These are phyloP conservation scores for Solanum clarkiae DNA, from an alignment of 257 asterid genomes.

Conservation along the genomic window DNA sequence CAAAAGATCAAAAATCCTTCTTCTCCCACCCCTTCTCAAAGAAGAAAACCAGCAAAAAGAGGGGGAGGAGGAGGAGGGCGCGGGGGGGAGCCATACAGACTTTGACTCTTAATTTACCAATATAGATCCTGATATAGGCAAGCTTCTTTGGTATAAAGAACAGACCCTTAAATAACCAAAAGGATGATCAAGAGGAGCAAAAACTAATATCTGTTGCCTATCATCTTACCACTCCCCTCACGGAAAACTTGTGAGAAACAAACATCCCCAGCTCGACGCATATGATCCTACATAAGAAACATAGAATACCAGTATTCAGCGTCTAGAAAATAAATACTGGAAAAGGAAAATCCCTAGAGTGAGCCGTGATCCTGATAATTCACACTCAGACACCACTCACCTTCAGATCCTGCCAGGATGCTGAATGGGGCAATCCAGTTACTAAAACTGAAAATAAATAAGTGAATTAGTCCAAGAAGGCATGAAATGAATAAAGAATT, in stretches of 20 bases:
- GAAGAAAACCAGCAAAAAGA: not conserved
- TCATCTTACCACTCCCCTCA: slow-evolving; percentile 81
- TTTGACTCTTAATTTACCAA: not conserved
- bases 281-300: slow-evolving; percentile 64
- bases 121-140: not conserved
- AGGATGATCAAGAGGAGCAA: not conserved
- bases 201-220: not conserved
- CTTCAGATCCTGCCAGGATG: slow-evolving; percentile 99
- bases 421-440: slow-evolving; percentile 83
- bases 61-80: no score
- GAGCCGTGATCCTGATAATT: not conserved
- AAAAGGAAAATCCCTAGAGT: not conserved
- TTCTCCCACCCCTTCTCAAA: not conserved
- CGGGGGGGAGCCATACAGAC: not conserved
- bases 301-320: not conserved
- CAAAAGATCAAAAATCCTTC: not conserved
- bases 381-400: slow-evolving; percentile 15
- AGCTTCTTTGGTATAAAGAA: not conserved
- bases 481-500: not conserved
- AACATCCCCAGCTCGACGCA: slow-evolving; percentile 99
- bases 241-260: slow-evolving; percentile 96
- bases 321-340: not conserved
- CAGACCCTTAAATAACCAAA: not conserved
- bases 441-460: slow-evolving; percentile 46
- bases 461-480: not conserved